Evolutionary conservation across 345 rosid genomes (phyloP), one percentile per base, ranked within the genome.

Genomic region (Turnera subulata): DNA sequence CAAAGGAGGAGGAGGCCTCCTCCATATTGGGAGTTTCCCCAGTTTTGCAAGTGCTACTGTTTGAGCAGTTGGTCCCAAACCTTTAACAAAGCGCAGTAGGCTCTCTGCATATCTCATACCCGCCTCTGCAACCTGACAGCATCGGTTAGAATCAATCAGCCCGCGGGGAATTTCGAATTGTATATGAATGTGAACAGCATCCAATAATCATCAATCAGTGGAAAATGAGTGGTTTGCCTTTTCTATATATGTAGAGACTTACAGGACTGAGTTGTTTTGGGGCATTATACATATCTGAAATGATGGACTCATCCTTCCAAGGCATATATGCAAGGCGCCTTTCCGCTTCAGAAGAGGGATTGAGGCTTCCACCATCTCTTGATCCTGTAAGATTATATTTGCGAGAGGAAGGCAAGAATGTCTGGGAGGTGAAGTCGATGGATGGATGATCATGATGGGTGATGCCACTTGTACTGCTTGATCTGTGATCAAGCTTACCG

Each of bases 61-160:
- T 53, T 63, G 63, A 19, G 61, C 74, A 15, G 38, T 54, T 22
- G 69, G 61, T 46, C 74, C 74, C 50, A 58, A 14, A 55, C 52
- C 65, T 19, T 53, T 35, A 12, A 42, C 61, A 48, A 64, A 70
- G 22, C 22, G 17, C 33, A 11, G 21, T n/a, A 70, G 65, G 58
- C 74, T 70, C 20, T 58, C 61, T 6, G 5, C 10, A 49, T 54
- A 58, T 4, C 5, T 18, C 25, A 37, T 21, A 17, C 49, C 58
- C 21, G 54, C 55, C 26, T 20, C 20, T 4, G 48, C 2, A 54
- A 13, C 53, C 74, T 64, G 64, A n/a, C 46, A 25, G n/a, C 23
- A 37, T 25, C 20, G 19, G 20, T 25, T 35, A 56, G 33, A 12
- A 46, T n/a, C 10, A 51, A 51, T 51, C 46, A 44, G 52, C 45